Base-by-base conservation (phyloP, 2,329 filamentous ascomycete genomes). In the Ophiostoma populinum region DNA sequence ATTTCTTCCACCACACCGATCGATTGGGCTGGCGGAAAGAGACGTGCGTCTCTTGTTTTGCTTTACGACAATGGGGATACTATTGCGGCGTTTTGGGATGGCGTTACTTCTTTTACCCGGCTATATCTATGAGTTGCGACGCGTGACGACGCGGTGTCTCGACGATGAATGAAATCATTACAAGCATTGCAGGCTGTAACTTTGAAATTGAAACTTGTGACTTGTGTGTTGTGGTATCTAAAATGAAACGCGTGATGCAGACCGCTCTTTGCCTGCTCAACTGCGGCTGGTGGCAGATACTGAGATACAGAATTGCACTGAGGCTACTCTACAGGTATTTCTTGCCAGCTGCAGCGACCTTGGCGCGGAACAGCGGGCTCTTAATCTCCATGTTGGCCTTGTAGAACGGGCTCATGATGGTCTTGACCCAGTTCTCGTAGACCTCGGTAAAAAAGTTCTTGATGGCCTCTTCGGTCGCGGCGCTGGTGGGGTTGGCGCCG, bases 361-460 rank as follows among this genome's bases (percentile, higher is more conserved):
- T 71, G 37, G 70, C 63, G 45, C 81, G 68, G 54, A 98, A 98
- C 2, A 94, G 70, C 0, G 83, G 80, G 55, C 86, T 95, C 51
- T 67, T 74, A 35, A 98, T 75, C 46, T 81, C 76, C 65, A 80
- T 80, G 44, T 92, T 87, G 37, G 78, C 72, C 36, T 69, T 67
- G 61, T 94, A 95, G 55, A 98, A 98, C 0, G 90, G 90, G 51
- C 75, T 95, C 90, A 98, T 95, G 39, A 86, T 75, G 10, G 86
- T 81, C 66, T 98, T 98, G 44, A 93, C 72, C 77, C 87, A 98
- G 46, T 76, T 83, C 58, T 98, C 90, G 58, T 94, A 95, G 10
- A 94, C 80, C 52, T 98, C 90, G 12, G 70, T 67, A 61, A 98
- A 93, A 61, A 95, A 98, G 56, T 82, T 82, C 52, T 83, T 75